phyloP scores from a whole-genome alignment of 176 grass and related monocot species.

The Melocanna baccifera region DNA sequence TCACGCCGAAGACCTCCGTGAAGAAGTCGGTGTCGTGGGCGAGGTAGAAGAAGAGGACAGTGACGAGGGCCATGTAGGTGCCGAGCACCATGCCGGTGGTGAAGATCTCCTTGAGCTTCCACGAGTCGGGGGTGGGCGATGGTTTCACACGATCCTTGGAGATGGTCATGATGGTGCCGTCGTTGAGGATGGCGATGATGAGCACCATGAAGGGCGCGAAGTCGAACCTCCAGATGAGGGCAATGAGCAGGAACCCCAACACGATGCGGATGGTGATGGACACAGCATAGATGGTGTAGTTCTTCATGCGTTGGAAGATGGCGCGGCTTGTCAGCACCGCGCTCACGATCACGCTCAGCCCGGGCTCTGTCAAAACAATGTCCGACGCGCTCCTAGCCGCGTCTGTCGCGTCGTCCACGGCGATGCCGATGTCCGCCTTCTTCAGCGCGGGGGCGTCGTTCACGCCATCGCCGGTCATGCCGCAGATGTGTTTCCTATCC shows the following conservation, averaged over 20 bases:
- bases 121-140: conserved; percentile 65
- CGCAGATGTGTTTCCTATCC: conserved; percentile 79
- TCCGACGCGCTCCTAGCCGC: conserved; percentile 79
- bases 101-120: conserved; percentile 94
- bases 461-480: conserved; percentile 88
- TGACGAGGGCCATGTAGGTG: conserved; percentile 70
- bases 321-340: conserved; percentile 77
- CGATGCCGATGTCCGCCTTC: conserved; percentile 96
- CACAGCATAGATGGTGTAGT: conserved; percentile 97
- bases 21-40: conserved; percentile 73
- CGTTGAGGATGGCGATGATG: conserved; percentile 95
- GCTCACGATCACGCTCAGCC: conserved; percentile 78
- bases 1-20: conserved; percentile 58
- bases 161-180: conserved; percentile 99
- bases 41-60: conserved; percentile 74
- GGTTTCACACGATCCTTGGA: conserved; percentile 83
- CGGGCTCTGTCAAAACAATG: conserved; percentile 92
- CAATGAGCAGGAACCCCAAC: conserved; percentile 76
- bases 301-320: conserved; percentile 99
- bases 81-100: conserved; percentile 87
- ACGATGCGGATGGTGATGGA: conserved; percentile 97
- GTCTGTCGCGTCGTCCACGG: conserved; percentile 93
- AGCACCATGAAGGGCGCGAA: conserved; percentile 97
- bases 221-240: conserved; percentile 88
- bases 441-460: conserved; percentile 94